phyloP scores from a whole-genome alignment of 2,329 filamentous ascomycete species.

The Sclerotinia nivalis region DNA sequence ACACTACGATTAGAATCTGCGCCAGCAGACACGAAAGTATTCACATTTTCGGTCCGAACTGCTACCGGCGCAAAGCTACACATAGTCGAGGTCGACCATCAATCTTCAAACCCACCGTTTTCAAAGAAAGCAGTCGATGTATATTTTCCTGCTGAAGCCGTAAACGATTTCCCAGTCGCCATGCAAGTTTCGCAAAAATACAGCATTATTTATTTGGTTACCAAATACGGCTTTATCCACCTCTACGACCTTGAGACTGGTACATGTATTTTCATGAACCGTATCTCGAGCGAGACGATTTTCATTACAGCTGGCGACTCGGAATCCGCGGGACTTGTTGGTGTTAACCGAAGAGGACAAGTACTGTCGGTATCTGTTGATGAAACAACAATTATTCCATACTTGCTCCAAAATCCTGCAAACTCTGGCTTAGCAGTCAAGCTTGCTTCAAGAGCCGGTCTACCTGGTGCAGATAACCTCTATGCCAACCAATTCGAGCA shows the following conservation, averaged over 20 bases:
- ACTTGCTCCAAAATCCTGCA: constrained; percentile 93
- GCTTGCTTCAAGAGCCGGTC: constrained; percentile 88
- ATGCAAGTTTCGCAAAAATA: constrained; percentile 98
- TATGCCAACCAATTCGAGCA: constrained; percentile 93
- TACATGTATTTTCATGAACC: constrained; percentile 98
- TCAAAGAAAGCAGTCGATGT: constrained; percentile 96
- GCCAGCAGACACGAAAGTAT: constrained; percentile 87
- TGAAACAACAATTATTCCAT: constrained; percentile 87
- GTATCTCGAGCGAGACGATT: constrained; percentile 98
- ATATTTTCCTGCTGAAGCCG: constrained; percentile 93
- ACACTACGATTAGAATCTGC: constrained; percentile 86
- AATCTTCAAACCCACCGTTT: constrained; percentile 84
- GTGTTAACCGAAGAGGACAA: constrained; percentile 97
- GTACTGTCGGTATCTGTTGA: constrained; percentile 93
- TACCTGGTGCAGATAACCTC: constrained; percentile 90
- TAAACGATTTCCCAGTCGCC: constrained; percentile 95
- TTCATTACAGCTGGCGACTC: constrained; percentile 88
- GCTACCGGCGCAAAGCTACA: constrained; percentile 91
- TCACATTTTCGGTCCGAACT: constrained; percentile 92
- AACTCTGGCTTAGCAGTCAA: constrained; percentile 94
- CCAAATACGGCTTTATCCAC: constrained; percentile 99
- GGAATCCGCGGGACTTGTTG: constrained; percentile 83
- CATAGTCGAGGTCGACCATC: constrained; percentile 95
- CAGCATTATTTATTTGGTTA: constrained; percentile 94
- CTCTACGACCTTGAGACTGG: constrained; percentile 96